phyloP scores from a whole-genome alignment of 2,329 filamentous ascomycete genomes.

The Nakataea oryzae region DNA sequence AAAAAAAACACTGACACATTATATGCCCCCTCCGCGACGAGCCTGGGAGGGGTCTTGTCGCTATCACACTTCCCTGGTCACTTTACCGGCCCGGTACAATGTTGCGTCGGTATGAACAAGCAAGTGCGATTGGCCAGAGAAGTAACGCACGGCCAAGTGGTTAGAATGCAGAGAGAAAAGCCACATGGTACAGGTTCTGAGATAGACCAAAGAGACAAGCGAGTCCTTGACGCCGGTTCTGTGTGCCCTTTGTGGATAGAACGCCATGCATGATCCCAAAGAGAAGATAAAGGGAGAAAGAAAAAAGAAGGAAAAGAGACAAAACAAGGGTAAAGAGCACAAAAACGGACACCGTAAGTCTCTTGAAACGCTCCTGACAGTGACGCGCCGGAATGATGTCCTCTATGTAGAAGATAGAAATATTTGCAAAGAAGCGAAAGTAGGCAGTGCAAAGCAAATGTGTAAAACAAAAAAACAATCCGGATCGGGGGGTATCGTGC shows the following conservation, averaged over 20 bases:
- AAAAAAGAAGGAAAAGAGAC: not conserved
- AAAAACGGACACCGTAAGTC: not conserved
- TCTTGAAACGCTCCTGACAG: not conserved
- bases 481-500: not conserved
- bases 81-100: not conserved
- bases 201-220: not conserved
- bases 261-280: not conserved
- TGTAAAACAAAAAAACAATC: not conserved
- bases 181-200: not conserved
- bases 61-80: not conserved
- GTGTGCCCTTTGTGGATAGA: not conserved
- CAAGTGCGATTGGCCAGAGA: not conserved
- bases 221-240: conserved; percentile 1
- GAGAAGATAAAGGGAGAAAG: not conserved
- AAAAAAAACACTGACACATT: not conserved
- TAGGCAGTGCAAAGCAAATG: not conserved
- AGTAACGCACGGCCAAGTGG: not conserved
- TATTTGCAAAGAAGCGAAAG: not conserved
- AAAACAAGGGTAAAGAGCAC: not conserved
- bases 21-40: not conserved
- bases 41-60: not conserved
- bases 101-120: not conserved
- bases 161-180: not conserved
- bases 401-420: not conserved
- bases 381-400: not conserved